phyloP scores from a whole-genome alignment of 75 land plant genomes.

The Picea sitchensis region DNA sequence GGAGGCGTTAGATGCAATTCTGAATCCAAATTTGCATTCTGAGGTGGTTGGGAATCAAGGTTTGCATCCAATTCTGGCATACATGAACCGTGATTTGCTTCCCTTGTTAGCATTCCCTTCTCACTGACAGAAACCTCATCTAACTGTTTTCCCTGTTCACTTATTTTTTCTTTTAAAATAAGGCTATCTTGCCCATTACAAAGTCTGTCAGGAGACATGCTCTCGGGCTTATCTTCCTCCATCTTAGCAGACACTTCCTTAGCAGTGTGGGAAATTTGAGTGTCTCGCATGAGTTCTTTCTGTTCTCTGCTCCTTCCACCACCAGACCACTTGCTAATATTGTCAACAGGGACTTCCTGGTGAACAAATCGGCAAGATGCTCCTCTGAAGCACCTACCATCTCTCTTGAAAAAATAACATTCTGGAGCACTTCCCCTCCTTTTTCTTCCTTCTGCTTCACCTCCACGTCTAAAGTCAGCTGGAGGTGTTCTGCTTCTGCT shows the following conservation, averaged over 20 bases:
- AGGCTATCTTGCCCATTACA: not conserved
- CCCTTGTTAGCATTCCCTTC: not conserved
- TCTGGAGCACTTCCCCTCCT: slow-evolving; percentile 21
- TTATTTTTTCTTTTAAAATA: slow-evolving; percentile 1
- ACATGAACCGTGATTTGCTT: not conserved
- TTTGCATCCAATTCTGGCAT: not conserved
- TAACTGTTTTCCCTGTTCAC: slow-evolving; percentile 3
- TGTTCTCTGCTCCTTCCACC: not conserved
- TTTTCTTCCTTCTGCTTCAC: slow-evolving; percentile 25
- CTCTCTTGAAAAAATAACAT: slow-evolving; percentile 40
- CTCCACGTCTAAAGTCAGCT: slow-evolving; percentile 31
- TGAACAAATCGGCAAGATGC: slow-evolving; percentile 54
- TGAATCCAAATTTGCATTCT: not conserved
- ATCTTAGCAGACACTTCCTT: not conserved
- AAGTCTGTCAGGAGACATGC: not conserved
- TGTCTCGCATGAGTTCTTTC: not conserved
- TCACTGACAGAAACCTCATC: slow-evolving; percentile 1
- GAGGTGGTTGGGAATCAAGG: not conserved
- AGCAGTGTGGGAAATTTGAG: not conserved
- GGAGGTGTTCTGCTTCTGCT: slow-evolving; percentile 64
- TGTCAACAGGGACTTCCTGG: slow-evolving; percentile 18
- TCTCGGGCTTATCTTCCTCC: not conserved
- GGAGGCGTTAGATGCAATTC: not conserved
- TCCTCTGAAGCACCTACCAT: slow-evolving; percentile 60
- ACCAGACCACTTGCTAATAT: slow-evolving; percentile 7